A percentile compares a stretch with the other conserved stretches of the same genome.
These are phyloP conservation scores for Onygena corvina DNA, from an alignment of 2,329 filamentous ascomycete species.

Conservation along the genomic window DNA sequence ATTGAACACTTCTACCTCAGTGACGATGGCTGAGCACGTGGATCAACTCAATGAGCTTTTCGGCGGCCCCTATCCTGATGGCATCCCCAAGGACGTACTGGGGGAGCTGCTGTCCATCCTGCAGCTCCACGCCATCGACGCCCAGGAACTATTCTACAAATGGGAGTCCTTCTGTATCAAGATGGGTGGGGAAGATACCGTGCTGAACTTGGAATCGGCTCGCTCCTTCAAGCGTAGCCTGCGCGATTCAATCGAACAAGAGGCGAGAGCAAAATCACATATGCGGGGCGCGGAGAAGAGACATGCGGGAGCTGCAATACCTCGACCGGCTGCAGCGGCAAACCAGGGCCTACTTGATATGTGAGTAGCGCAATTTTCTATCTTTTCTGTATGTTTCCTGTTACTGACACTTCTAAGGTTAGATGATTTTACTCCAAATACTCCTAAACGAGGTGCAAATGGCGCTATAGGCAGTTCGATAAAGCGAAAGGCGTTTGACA, in stretches of 20 bases:
- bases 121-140: conserved; percentile 64
- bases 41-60: conserved; percentile 49
- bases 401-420: conserved; percentile 34
- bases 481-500: conserved; percentile 44
- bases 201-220: conserved; percentile 56
- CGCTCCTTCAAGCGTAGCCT: conserved; percentile 75
- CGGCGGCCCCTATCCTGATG: conserved; percentile 40
- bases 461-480: conserved; percentile 34
- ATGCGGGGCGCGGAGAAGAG: conserved; percentile 54
- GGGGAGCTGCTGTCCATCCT: conserved; percentile 75
- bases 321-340: conserved; percentile 44
- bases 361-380: conserved; percentile 31
- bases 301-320: conserved; percentile 43
- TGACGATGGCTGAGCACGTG: conserved; percentile 10
- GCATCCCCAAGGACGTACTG: conserved; percentile 64
- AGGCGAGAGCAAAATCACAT: conserved; percentile 54
- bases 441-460: conserved; percentile 32
- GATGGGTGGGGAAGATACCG: conserved; percentile 71
- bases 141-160: conserved; percentile 90
- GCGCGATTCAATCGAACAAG: conserved; percentile 70
- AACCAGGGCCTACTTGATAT: conserved; percentile 68
- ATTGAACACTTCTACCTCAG: no score
- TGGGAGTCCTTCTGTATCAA: conserved; percentile 98
- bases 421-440: conserved; percentile 56
- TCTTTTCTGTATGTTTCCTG: background rate